Evolutionary conservation across 1,139 yeast genomes (phyloP).

Genomic region (Hyphopichia burtonii): DNA sequence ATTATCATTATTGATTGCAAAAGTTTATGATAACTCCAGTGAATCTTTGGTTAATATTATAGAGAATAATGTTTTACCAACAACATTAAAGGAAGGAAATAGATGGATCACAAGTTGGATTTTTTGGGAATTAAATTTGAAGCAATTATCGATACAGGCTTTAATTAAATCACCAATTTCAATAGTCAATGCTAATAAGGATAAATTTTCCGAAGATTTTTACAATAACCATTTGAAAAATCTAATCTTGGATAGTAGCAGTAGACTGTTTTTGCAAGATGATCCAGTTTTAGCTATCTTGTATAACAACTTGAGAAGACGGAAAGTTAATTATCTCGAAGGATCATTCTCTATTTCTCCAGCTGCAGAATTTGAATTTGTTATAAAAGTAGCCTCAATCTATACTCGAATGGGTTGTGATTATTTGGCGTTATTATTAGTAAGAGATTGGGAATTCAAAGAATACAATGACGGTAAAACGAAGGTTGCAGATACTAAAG

Average conservation of each 20-base stretch:
- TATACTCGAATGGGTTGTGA: slow-evolving; percentile 93
- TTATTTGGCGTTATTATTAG: slow-evolving; percentile 60
- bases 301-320: slow-evolving; percentile 58
- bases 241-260: slow-evolving; percentile 17
- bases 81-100: slow-evolving; percentile 62
- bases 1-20: slow-evolving; percentile 77
- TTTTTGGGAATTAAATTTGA: slow-evolving; percentile 62
- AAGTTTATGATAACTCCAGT: slow-evolving; percentile 52
- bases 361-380: slow-evolving; percentile 56
- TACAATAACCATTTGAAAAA: slow-evolving; percentile 16
- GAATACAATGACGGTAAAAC: slow-evolving; percentile 14
- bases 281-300: slow-evolving; percentile 79
- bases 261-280: slow-evolving; percentile 59
- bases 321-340: slow-evolving; percentile 44
- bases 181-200: slow-evolving; percentile 26
- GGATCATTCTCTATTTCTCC: slow-evolving; percentile 51
- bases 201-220: slow-evolving; percentile 22
- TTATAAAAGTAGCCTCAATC: slow-evolving; percentile 62
- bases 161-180: slow-evolving; percentile 57
- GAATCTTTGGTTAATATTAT: slow-evolving; percentile 48
- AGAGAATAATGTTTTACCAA: slow-evolving; percentile 52
- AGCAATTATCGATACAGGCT: slow-evolving; percentile 60
- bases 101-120: slow-evolving; percentile 85
- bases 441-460: slow-evolving; percentile 68
- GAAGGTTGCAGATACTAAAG: slow-evolving; percentile 2